Conservation (phyloP, 139 green algal species). For the Pedinophyceae sp. region DNA sequence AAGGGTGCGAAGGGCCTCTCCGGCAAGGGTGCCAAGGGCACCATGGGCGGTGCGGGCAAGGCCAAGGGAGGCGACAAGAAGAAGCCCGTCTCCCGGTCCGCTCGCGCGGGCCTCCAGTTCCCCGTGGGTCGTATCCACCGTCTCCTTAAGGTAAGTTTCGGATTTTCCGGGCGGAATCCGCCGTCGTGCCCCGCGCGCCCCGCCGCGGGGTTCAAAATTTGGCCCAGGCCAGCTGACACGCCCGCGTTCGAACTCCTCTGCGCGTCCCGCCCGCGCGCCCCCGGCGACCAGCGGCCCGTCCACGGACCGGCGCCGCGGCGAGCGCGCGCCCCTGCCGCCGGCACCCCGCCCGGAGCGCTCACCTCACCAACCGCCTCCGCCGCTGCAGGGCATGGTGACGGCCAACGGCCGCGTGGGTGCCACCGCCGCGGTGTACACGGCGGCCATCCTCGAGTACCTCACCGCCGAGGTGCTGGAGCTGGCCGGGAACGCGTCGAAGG, state of each 20-base stretch:
- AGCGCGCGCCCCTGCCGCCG: too few relatives aligned
- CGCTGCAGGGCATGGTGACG: conserved; percentile 55
- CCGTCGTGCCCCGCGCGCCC: too few relatives aligned
- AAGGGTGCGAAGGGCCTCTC: conserved; percentile 82
- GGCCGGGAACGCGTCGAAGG: conserved; percentile 94
- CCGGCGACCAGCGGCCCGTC: too few relatives aligned
- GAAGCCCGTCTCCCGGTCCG: conserved; percentile 69
- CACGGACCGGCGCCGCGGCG: too few relatives aligned
- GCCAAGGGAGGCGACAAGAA: conserved; percentile 51
- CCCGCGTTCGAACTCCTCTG: too few relatives aligned
- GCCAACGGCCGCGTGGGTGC: conserved; percentile 91
- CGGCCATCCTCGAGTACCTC: conserved; percentile 87
- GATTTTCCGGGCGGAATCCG: too few relatives aligned
- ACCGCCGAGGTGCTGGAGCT: conserved; percentile 96
- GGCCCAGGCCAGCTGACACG: too few relatives aligned
- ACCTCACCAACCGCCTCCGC: too few relatives aligned
- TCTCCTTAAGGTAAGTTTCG: conserved; percentile 73
- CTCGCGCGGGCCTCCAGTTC: conserved; percentile 84
- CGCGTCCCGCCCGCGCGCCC: too few relatives aligned
- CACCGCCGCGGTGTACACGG: conserved; percentile 95
- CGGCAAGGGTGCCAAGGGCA: conserved; percentile 80
- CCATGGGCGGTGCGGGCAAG: conserved; percentile 31
- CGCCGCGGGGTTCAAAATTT: too few relatives aligned
- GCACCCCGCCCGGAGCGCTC: too few relatives aligned
- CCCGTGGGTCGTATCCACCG: conserved; percentile 94